These are phyloP conservation scores for Chytridium lagenaria DNA, from an alignment of 371 early-diverging fungal species.

Conservation along the genomic window DNA sequence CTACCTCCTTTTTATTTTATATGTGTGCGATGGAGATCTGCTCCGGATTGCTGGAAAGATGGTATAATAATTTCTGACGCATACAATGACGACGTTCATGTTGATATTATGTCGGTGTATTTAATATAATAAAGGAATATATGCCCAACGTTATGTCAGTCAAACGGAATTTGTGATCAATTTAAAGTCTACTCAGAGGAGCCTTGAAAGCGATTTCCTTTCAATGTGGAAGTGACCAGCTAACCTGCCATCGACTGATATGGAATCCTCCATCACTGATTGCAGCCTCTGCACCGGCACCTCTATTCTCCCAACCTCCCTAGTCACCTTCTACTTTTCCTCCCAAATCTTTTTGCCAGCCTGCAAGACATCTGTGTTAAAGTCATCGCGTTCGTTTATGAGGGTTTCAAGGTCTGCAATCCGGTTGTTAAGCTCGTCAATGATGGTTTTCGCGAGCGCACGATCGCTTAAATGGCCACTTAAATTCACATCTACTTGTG, in stretches of 20 bases:
- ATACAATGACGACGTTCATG: too few relatives aligned
- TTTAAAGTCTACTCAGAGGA: neutral
- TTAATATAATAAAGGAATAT: too few relatives aligned
- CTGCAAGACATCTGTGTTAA: neutral
- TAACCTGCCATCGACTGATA: conserved; percentile 22
- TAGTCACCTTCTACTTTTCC: neutral
- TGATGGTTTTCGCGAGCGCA: too few relatives aligned
- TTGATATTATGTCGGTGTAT: too few relatives aligned
- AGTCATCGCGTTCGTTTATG: conserved; percentile 8
- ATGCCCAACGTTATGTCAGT: too few relatives aligned
- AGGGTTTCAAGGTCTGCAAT: conserved; percentile 15
- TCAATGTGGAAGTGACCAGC: conserved; percentile 13
- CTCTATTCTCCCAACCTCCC: conserved; percentile 15
- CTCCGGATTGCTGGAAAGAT: neutral
- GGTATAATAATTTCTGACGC: too few relatives aligned
- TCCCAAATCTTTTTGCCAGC: conserved; percentile 10
- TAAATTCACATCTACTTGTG: too few relatives aligned
- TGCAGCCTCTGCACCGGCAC: conserved; percentile 24
- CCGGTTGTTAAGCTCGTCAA: too few relatives aligned
- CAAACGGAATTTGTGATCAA: too few relatives aligned
- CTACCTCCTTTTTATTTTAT: neutral
- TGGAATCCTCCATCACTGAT: conserved; percentile 26
- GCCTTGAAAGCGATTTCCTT: neutral
- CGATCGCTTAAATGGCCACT: too few relatives aligned
- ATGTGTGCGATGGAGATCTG: neutral